These are phyloP conservation scores for Wickerhamiella domercqiae DNA, from an alignment of 805 yeast species.

Conservation along the genomic window DNA sequence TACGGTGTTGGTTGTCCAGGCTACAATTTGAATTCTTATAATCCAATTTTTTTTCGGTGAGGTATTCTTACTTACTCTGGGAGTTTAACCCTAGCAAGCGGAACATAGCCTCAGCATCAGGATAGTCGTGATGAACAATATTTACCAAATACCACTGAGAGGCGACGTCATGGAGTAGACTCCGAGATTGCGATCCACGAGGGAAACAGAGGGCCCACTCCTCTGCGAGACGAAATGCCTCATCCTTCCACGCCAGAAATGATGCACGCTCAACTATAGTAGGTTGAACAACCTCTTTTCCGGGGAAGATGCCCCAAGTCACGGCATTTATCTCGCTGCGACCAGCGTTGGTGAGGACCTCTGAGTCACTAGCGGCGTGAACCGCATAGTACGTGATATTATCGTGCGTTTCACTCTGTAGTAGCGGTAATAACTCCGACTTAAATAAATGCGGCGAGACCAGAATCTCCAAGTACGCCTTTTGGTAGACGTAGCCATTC, in stretches of 20 bases:
- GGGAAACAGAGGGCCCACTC: constrained; percentile 48
- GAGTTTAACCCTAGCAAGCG: neutral
- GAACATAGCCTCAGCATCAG: constrained; percentile 21
- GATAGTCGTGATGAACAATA: constrained; percentile 76
- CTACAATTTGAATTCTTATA: too few relatives aligned
- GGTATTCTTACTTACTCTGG: neutral
- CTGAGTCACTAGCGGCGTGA: constrained; percentile 30
- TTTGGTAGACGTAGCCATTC: constrained; percentile 86
- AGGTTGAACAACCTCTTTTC: constrained; percentile 86
- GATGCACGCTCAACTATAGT: constrained; percentile 87
- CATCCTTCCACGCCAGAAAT: constrained; percentile 95
- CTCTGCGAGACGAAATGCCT: constrained; percentile 63
- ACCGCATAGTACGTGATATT: constrained; percentile 68
- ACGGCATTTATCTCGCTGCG: constrained; percentile 81
- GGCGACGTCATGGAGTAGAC: constrained; percentile 33
- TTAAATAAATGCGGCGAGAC: constrained; percentile 41
- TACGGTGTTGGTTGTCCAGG: too few relatives aligned
- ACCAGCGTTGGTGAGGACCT: constrained; percentile 51
- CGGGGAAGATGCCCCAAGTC: constrained; percentile 98
- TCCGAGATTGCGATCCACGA: constrained; percentile 22
- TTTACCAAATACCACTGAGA: constrained; percentile 62
- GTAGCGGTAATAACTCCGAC: constrained; percentile 31
- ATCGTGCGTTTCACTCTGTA: constrained; percentile 24
- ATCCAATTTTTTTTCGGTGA: too few relatives aligned
- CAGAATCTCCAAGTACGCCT: constrained; percentile 79